Evolutionary conservation across 306 rosid species (phyloP).

Genomic region (Myrica gale): DNA sequence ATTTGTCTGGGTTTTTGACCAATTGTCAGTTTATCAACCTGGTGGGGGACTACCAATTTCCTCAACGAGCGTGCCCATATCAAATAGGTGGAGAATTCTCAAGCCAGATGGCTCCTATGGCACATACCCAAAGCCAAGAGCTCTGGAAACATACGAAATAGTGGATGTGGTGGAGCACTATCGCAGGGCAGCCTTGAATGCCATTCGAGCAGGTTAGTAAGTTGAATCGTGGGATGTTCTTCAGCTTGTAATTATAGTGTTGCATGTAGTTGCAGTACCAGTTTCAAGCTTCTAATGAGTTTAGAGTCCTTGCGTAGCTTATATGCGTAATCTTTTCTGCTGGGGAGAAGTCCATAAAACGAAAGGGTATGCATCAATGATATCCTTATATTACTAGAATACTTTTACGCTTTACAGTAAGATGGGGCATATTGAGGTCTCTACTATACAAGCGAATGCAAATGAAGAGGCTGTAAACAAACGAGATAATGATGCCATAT

Average conservation of each 20-base stretch:
- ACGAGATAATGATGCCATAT: neutral
- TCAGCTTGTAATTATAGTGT: neutral
- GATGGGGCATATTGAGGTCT: conserved; percentile 1
- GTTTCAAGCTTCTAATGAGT: neutral
- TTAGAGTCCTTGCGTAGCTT: no score
- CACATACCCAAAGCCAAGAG: conserved; percentile 56
- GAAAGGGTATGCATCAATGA: neutral
- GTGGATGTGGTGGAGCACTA: conserved; percentile 67
- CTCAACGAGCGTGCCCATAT: conserved; percentile 61
- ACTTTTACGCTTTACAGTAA: conserved; percentile 1
- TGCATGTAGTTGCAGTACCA: neutral
- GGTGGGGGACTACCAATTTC: conserved; percentile 71
- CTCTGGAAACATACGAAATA: conserved; percentile 51
- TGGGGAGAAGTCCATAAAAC: neutral
- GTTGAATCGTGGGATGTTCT: neutral
- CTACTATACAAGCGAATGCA: conserved; percentile 17
- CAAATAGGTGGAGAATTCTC: conserved; percentile 67
- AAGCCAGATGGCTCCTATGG: conserved; percentile 81
- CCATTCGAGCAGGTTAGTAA: conserved; percentile 69
- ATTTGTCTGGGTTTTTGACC: conserved; percentile 8
- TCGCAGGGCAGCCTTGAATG: conserved; percentile 58
- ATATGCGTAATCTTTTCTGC: no score
- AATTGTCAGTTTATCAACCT: conserved; percentile 67
- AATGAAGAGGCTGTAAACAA: neutral
- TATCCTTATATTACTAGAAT: neutral